These are phyloP conservation scores for Paracamarosporium sp. DNA, from an alignment of 2,329 filamentous ascomycete species.

Conservation along the genomic window DNA sequence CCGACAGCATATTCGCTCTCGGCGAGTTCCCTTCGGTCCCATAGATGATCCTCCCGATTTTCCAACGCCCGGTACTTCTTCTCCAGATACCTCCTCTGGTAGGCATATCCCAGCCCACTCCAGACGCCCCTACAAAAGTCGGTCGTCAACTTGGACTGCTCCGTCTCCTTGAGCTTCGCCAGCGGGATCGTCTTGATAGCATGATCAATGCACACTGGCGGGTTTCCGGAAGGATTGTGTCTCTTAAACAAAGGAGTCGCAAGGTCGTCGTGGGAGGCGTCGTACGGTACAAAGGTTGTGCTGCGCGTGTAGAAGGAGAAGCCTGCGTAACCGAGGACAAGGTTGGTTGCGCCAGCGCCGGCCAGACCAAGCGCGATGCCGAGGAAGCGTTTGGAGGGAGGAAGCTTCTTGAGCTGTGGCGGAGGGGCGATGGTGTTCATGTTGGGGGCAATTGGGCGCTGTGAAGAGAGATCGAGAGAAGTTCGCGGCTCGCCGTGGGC, in stretches of 20 bases:
- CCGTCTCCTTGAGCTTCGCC: slow-evolving; percentile 36
- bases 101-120: slow-evolving; percentile 44
- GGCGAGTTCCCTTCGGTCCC: slow-evolving; percentile 43
- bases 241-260: slow-evolving; percentile 22
- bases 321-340: slow-evolving; percentile 40
- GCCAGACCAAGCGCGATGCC: slow-evolving; percentile 40
- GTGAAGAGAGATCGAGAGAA: neutral
- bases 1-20: slow-evolving; percentile 42
- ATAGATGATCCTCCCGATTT: slow-evolving; percentile 40
- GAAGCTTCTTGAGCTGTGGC: slow-evolving; percentile 37
- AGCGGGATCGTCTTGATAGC: slow-evolving; percentile 45
- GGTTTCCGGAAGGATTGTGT: slow-evolving; percentile 44
- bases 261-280: slow-evolving; percentile 35
- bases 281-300: slow-evolving; percentile 46
- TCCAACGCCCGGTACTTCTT: slow-evolving; percentile 41
- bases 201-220: slow-evolving; percentile 46
- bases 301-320: slow-evolving; percentile 44
- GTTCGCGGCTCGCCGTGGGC: neutral
- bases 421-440: slow-evolving; percentile 47
- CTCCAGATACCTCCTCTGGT: slow-evolving; percentile 45
- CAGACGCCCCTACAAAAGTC: slow-evolving; percentile 48
- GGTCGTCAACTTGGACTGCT: slow-evolving; percentile 39
- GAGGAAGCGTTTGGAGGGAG: slow-evolving; percentile 35
- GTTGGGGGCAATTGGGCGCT: slow-evolving; percentile 5
- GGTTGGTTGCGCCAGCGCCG: slow-evolving; percentile 37